A percentile compares a stretch with the other conserved stretches of the same genome.
Conservation (phyloP, 768 basidiomycete species). For the Termitomyces sp. region DNA sequence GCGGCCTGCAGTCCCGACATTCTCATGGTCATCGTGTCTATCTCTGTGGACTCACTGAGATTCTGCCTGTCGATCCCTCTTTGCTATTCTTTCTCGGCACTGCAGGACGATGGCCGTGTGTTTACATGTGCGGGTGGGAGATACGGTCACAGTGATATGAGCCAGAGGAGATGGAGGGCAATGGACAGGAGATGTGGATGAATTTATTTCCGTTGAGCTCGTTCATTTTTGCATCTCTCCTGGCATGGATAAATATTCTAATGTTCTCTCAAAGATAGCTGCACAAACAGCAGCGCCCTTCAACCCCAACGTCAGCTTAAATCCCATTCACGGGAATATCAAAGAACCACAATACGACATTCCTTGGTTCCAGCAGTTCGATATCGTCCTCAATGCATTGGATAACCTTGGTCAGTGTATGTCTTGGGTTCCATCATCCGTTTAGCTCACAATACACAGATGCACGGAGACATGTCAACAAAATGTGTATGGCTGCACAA, state of each 20-base stretch:
- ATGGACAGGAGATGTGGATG: neutral
- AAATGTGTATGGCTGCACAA: constrained; percentile 92
- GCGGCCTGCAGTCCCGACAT: neutral
- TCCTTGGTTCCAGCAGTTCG: constrained; percentile 87
- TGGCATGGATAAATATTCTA: neutral
- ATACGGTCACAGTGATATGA: neutral
- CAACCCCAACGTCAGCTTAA: constrained; percentile 85
- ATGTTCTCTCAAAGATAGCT: constrained; percentile 56
- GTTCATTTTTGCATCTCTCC: neutral
- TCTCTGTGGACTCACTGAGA: neutral
- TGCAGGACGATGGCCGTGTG: neutral
- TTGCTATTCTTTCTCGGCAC: neutral
- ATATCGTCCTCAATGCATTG: constrained; percentile 91
- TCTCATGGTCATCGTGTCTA: neutral
- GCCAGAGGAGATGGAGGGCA: neutral
- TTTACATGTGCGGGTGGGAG: neutral
- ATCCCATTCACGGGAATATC: constrained; percentile 92
- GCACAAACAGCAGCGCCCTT: constrained; percentile 80
- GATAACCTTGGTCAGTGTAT: constrained; percentile 83
- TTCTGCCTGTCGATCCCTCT: neutral
- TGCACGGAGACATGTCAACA: constrained; percentile 93
- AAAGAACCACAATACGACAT: constrained; percentile 90
- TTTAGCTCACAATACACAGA: constrained; percentile 42
- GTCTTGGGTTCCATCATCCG: neutral
- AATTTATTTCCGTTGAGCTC: neutral